A percentile compares a stretch with the other conserved stretches of the same genome.
Evolutionary conservation across 2,329 filamentous ascomycete genomes (phyloP).

Genomic region (Fusarium pseudograminearum): DNA sequence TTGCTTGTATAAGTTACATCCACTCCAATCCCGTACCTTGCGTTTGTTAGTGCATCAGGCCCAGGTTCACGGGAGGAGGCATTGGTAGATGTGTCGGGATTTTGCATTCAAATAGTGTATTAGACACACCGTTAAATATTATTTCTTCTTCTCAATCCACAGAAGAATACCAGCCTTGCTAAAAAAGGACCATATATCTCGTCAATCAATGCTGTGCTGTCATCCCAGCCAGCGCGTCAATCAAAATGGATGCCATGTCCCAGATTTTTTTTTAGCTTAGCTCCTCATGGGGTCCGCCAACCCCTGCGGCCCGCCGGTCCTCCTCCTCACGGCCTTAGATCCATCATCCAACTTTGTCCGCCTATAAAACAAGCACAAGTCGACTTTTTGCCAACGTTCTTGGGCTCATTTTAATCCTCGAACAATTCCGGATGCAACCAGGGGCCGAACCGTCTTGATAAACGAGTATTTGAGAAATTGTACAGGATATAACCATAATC

Average conservation of each 20-base stretch:
- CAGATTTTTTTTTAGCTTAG: conserved; percentile 40
- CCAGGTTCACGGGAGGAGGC: conserved; percentile 12
- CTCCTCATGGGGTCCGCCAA: conserved; percentile 37
- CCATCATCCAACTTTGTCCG: conserved; percentile 51
- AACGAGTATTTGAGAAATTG: conserved; percentile 16
- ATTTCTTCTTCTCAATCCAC: not conserved
- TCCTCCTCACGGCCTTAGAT: conserved; percentile 43
- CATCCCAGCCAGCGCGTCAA: conserved; percentile 21
- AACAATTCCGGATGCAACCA: conserved; percentile 53
- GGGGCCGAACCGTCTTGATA: not conserved
- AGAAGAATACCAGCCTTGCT: not conserved
- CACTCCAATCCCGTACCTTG: conserved; percentile 32
- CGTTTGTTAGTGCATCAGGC: conserved; percentile 22
- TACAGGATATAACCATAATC: conserved; percentile 4
- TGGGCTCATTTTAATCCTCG: conserved; percentile 73
- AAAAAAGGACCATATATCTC: not conserved
- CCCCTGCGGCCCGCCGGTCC: conserved; percentile 36
- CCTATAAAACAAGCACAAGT: conserved; percentile 48
- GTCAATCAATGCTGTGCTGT: conserved; percentile 3
- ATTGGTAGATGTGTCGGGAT: conserved; percentile 1
- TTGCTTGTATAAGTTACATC: conserved; percentile 15
- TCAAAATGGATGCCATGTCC: conserved; percentile 32
- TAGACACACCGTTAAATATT: not conserved
- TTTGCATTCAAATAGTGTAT: not conserved
- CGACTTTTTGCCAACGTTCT: conserved; percentile 62